Percentiles rank a stretch among this genome's conserved stretches.
Evolutionary conservation across 306 rosid genomes (phyloP).

Genomic region (Dalbergia cochinchinensis): DNA sequence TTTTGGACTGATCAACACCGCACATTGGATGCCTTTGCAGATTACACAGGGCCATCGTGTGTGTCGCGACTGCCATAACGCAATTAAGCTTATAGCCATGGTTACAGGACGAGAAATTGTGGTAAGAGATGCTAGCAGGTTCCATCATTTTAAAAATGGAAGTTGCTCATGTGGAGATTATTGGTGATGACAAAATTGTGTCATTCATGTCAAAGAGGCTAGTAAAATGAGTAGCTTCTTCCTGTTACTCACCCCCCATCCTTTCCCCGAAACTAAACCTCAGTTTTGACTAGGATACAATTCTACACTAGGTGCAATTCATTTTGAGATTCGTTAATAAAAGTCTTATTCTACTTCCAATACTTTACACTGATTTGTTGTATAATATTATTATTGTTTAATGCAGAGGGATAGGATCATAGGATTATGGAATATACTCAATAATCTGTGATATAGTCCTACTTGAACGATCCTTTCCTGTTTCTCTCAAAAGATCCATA

Average conservation of each 20-base stretch:
- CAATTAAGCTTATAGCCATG: constrained; percentile 76
- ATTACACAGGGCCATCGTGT: constrained; percentile 81
- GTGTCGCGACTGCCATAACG: constrained; percentile 77
- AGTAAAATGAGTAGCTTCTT: constrained; percentile 19
- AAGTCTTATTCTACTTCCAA: background rate
- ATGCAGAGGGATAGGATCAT: constrained; percentile 8
- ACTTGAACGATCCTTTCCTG: too few species aligned
- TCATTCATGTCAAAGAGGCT: constrained; percentile 13
- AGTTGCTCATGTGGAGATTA: constrained; percentile 91
- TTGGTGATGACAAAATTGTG: constrained; percentile 64
- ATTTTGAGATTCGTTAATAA: constrained; percentile 9
- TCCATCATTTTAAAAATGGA: constrained; percentile 89
- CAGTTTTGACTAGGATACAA: constrained; percentile 32
- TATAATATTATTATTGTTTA: background rate
- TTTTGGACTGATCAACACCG: constrained; percentile 75
- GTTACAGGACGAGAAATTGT: constrained; percentile 79
- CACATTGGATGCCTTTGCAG: constrained; percentile 69
- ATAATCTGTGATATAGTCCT: background rate
- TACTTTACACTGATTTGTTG: constrained; percentile 20
- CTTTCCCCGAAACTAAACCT: constrained; percentile 1
- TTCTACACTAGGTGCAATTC: background rate
- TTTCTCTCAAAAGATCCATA: too few species aligned
- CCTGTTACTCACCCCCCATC: constrained; percentile 5
- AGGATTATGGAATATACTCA: background rate
- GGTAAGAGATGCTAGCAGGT: constrained; percentile 81